Percentiles rank a stretch among this genome's conserved stretches.
These are phyloP conservation scores for Colletotrichum echinochloae DNA, from an alignment of 2,329 filamentous ascomycete genomes.

Conservation along the genomic window DNA sequence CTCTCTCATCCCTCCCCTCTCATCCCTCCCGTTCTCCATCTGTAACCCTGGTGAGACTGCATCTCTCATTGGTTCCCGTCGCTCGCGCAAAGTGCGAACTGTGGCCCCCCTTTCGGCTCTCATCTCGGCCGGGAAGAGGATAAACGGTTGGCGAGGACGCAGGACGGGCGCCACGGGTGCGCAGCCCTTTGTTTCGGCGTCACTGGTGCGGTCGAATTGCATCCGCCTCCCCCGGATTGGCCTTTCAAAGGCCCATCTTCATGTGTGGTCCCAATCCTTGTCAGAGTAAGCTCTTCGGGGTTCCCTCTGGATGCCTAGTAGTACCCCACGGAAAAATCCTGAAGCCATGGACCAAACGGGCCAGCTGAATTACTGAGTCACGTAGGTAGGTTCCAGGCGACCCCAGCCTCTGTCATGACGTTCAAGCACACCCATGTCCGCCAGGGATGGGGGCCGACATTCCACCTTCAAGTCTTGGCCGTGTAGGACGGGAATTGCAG, in stretches of 20 bases:
- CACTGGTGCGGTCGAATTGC: not conserved
- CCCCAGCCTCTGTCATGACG: slow-evolving; percentile 27
- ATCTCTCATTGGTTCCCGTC: not conserved
- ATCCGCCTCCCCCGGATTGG: slow-evolving; percentile 15
- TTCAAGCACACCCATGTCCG: slow-evolving; percentile 15
- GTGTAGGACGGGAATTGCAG: not conserved
- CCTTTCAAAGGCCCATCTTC: not conserved
- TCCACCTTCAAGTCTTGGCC: not conserved
- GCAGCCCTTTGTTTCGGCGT: slow-evolving; percentile 4
- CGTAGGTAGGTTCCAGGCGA: no score
- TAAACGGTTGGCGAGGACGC: not conserved
- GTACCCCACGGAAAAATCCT: slow-evolving; percentile 12
- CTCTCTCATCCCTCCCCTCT: not conserved
- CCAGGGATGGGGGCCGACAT: not conserved
- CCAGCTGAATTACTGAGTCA: no score
- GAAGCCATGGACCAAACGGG: not conserved
- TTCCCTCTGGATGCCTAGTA: no score
- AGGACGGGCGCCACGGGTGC: not conserved
- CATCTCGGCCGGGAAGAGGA: not conserved
- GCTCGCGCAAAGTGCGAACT: not conserved
- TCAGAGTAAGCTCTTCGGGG: not conserved
- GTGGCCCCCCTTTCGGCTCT: not conserved
- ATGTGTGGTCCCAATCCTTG: slow-evolving; percentile 9
- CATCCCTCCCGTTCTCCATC: not conserved
- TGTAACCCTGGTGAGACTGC: slow-evolving; percentile 13